Conservation (phyloP, 202 grass and related monocot species). For the Elaeis oleifera region DNA sequence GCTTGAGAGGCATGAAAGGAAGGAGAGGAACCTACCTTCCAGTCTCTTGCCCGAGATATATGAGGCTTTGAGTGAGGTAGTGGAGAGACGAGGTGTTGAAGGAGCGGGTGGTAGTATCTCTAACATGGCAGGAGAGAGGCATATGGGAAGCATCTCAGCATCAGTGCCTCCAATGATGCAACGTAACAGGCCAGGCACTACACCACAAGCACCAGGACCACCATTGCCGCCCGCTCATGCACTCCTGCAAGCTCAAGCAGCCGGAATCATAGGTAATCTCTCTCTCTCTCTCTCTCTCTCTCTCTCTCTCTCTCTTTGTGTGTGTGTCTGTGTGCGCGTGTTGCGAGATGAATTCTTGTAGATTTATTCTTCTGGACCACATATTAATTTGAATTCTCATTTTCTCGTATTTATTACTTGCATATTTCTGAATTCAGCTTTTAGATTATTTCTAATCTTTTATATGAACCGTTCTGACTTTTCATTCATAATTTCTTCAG, state of each 20-base stretch:
- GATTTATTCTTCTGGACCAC: too few species aligned
- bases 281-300: slow-evolving; percentile 7
- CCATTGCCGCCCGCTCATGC: background rate
- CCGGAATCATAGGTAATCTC: background rate
- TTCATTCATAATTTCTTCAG: too few species aligned
- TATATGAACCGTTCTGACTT: too few species aligned
- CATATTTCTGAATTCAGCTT: too few species aligned
- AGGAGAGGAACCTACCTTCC: slow-evolving; percentile 19
- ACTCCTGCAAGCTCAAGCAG: background rate
- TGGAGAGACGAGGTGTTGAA: background rate
- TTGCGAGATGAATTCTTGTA: too few species aligned
- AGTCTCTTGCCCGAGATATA: slow-evolving; percentile 22
- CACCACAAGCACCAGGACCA: background rate
- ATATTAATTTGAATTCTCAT: too few species aligned
- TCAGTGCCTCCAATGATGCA: background rate
- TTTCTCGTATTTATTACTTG: too few species aligned
- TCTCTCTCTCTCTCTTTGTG: background rate
- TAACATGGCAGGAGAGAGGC: background rate
- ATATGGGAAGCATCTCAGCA: background rate
- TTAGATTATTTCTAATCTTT: too few species aligned
- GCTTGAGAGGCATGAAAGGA: slow-evolving; percentile 10
- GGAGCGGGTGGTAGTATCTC: background rate
- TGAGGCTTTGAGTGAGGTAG: slow-evolving; percentile 15
- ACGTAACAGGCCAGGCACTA: background rate
- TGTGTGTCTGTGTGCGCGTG: too few species aligned